Evolutionary conservation across 2,329 filamentous ascomycete genomes (phyloP).

Genomic region (Eutypella sp.): DNA sequence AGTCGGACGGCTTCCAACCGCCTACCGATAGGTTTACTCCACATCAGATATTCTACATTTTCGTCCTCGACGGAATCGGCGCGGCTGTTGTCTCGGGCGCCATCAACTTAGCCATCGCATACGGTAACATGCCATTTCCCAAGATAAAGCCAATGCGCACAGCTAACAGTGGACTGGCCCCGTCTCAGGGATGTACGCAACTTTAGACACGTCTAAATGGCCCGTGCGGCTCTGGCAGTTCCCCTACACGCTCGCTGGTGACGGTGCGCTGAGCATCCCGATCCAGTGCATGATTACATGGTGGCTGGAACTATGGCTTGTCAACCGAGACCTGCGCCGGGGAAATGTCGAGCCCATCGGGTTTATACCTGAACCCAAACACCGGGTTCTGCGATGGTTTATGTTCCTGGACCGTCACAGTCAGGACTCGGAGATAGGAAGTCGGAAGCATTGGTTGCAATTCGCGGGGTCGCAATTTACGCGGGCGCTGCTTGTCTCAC

Average conservation of each 20-base stretch:
- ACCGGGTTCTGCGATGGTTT: slow-evolving; percentile 35
- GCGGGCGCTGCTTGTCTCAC: slow-evolving; percentile 30
- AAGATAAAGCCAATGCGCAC: too few species aligned
- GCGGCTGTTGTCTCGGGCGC: slow-evolving; percentile 42
- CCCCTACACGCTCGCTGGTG: slow-evolving; percentile 46
- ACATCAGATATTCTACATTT: slow-evolving; percentile 45
- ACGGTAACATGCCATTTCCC: slow-evolving; percentile 30
- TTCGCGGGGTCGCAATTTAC: slow-evolving; percentile 32
- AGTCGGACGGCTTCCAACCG: slow-evolving; percentile 5
- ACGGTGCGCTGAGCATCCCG: slow-evolving; percentile 47
- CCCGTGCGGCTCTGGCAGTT: slow-evolving; percentile 44
- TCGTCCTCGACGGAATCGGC: slow-evolving; percentile 41
- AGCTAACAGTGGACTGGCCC: slow-evolving; percentile 5
- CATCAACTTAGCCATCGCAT: slow-evolving; percentile 49
- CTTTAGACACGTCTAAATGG: slow-evolving; percentile 27
- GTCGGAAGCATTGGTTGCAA: slow-evolving; percentile 25
- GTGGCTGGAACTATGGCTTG: slow-evolving; percentile 43
- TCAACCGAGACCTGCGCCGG: slow-evolving; percentile 40
- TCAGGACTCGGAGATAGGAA: slow-evolving; percentile 21
- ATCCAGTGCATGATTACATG: slow-evolving; percentile 47
- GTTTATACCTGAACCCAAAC: slow-evolving; percentile 33
- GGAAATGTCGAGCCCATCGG: slow-evolving; percentile 44
- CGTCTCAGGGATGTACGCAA: slow-evolving; percentile 41
- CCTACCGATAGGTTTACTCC: slow-evolving; percentile 36
- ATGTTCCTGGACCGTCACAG: slow-evolving; percentile 34